Percentiles rank a stretch among this genome's conserved stretches.
phyloP scores from a whole-genome alignment of 2,329 filamentous ascomycete species.

The Cercospora nicotianae region DNA sequence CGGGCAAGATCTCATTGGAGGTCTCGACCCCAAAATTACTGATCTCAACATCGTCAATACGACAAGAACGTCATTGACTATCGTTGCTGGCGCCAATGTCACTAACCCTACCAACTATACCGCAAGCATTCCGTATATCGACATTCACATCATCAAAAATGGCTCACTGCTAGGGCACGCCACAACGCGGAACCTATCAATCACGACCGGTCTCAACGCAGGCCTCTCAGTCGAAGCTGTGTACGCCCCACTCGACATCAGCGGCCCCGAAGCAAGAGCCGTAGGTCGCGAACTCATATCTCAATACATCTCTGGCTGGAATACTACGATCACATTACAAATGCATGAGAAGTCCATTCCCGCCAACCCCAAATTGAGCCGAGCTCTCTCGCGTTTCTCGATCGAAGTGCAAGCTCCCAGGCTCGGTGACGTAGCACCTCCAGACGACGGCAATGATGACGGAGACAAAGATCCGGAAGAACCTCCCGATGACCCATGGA shows the following conservation, averaged over 20 bases:
- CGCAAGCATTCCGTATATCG: conserved; percentile 76
- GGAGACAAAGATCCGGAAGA: conserved; percentile 26
- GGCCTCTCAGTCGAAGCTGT: conserved; percentile 65
- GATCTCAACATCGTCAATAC: conserved; percentile 73
- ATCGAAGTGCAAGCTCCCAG: conserved; percentile 71
- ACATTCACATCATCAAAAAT: conserved; percentile 57
- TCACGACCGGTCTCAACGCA: conserved; percentile 70
- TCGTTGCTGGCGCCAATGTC: conserved; percentile 74
- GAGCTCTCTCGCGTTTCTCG: conserved; percentile 69
- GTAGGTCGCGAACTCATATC: conserved; percentile 75
- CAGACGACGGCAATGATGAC: conserved; percentile 9
- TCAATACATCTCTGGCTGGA: conserved; percentile 82
- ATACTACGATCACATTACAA: conserved; percentile 74
- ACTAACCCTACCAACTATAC: conserved; percentile 90
- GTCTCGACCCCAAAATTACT: conserved; percentile 63
- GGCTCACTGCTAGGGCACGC: conserved; percentile 74
- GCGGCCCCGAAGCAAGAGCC: conserved; percentile 60
- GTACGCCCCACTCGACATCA: conserved; percentile 69
- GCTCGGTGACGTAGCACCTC: conserved; percentile 58
- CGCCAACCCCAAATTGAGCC: conserved; percentile 67
- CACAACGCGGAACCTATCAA: conserved; percentile 61
- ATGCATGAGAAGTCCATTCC: conserved; percentile 74
- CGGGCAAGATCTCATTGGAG: conserved; percentile 17
- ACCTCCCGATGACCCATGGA: conserved; percentile 39
- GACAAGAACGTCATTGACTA: conserved; percentile 65